These are phyloP conservation scores for Poronia punctata DNA, from an alignment of 495 filamentous ascomycete species.

Conservation along the genomic window DNA sequence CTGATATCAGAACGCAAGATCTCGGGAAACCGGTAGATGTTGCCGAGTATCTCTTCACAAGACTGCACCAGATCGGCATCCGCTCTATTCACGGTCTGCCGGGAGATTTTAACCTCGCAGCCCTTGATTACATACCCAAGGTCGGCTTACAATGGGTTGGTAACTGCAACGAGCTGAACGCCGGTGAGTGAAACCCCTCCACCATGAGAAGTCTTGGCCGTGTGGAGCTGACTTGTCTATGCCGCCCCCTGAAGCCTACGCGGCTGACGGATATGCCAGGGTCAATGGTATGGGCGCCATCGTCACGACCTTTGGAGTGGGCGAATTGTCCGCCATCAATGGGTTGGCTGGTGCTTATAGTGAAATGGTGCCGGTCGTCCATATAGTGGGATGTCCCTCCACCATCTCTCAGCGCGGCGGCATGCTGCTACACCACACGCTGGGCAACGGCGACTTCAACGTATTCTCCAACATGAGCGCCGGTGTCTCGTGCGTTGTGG, in stretches of 20 bases:
- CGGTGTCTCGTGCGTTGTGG: conserved; percentile 61
- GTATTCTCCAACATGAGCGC: conserved; percentile 77
- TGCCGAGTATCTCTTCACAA: conserved; percentile 60
- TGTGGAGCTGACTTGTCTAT: conserved; percentile 41
- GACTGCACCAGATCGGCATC: conserved; percentile 63
- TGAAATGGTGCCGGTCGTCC: conserved; percentile 70
- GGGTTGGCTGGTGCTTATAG: conserved; percentile 65
- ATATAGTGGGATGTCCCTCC: conserved; percentile 70
- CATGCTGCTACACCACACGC: conserved; percentile 83
- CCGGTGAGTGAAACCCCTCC: conserved; percentile 36
- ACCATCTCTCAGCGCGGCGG: conserved; percentile 52
- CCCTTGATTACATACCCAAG: conserved; percentile 59
- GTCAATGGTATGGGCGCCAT: conserved; percentile 66
- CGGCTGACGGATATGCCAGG: conserved; percentile 74
- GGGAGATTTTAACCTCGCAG: conserved; percentile 70
- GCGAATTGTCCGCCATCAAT: conserved; percentile 70
- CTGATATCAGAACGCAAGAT: conserved; percentile 28
- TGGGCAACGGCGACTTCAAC: conserved; percentile 84
- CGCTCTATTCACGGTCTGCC: conserved; percentile 62
- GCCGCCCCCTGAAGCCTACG: conserved; percentile 46
- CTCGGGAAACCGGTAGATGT: conserved; percentile 42
- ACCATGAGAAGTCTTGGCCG: not conserved
- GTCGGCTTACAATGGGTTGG: conserved; percentile 67
- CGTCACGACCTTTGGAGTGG: conserved; percentile 75
- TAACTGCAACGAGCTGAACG: conserved; percentile 76